Evolutionary conservation across 768 basidiomycete species (phyloP), one percentile per base, ranked within the genome.

Genomic region (Boletus rubroflammeus): DNA sequence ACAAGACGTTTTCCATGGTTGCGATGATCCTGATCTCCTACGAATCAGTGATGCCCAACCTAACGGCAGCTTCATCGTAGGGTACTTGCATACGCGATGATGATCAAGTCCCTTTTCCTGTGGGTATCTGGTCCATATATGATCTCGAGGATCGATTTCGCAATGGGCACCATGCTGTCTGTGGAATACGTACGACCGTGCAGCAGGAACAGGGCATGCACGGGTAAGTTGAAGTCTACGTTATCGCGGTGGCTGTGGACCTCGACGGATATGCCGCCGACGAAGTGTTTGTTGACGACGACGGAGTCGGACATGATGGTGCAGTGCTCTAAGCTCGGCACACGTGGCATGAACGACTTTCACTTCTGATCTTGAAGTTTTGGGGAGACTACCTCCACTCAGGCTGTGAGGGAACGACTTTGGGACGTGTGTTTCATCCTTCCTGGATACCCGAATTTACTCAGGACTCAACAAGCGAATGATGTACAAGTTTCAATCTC

Each of bases 1-100:
- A 69, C 14, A 11, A 69, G 60, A 44, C 68, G 66, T 21, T 34
- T 53, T 45, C 68, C 68, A 13, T 69, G 68, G 40, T 72, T 72
- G 17, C 70, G 70, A 41, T 71, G 68, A 29, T 69, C 68, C 70
- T 69, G 40, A 34, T 8, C 15, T 23, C 36, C 32, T 41, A 6
- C 6, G 8, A 10, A 19, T 62, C 48, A 57, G 50, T 21, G 36
- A 40, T 21, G 23, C 5, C n/a, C 11, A 44, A 21, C 10, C 13
- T 13, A 43, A 43, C 2, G 17, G 32, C 2, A 15, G 5, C 11
- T 14, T 23, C 13, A 34, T 28, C 28, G 23, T 6, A 7, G 49
- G 38, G 50, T 60, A 61, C 68, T 66, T 55, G 53, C 70, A 56
- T 57, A 69, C 5, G 60, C 38, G 38, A 70, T 53, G 29, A 72